Conservation (phyloP, 192 early-diverging fungal species). For the Rhizoclosmatium globosum region DNA sequence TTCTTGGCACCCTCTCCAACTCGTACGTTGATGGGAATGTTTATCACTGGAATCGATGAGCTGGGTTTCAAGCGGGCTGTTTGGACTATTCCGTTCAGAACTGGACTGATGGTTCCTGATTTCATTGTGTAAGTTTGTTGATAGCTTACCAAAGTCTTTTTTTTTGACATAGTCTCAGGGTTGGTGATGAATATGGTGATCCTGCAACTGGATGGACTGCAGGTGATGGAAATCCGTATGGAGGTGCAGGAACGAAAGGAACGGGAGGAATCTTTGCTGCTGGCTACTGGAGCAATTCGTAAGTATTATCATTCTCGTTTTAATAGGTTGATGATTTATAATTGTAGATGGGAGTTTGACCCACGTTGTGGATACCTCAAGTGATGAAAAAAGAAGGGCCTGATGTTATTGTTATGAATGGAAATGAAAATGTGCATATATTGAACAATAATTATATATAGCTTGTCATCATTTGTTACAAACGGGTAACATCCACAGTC, state of each 20-base stretch:
- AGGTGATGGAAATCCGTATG: conserved; percentile 47
- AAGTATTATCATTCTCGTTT: neutral
- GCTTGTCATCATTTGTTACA: neutral
- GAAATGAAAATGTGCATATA: neutral
- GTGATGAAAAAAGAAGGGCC: conserved; percentile 19
- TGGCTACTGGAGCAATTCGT: conserved; percentile 60
- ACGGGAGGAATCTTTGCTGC: conserved; percentile 59
- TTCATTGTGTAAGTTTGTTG: conserved; percentile 33
- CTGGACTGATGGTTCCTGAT: conserved; percentile 60
- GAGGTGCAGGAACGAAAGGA: conserved; percentile 57
- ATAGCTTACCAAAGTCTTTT: neutral
- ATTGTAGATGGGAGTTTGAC: conserved; percentile 51
- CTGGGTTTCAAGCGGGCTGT: conserved; percentile 51
- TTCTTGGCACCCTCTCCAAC: conserved; percentile 58
- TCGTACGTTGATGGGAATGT: conserved; percentile 54
- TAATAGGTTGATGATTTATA: neutral
- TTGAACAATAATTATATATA: neutral
- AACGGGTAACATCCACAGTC: neutral
- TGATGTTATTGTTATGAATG: neutral
- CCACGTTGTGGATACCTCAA: conserved; percentile 53
- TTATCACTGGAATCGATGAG: conserved; percentile 54
- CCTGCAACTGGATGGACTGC: conserved; percentile 64
- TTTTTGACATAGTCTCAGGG: conserved; percentile 12
- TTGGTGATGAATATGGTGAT: conserved; percentile 65
- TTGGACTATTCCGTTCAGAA: conserved; percentile 61